Base-by-base conservation (phyloP, 208 protist genomes). In the Herpetomonas muscarum region DNA sequence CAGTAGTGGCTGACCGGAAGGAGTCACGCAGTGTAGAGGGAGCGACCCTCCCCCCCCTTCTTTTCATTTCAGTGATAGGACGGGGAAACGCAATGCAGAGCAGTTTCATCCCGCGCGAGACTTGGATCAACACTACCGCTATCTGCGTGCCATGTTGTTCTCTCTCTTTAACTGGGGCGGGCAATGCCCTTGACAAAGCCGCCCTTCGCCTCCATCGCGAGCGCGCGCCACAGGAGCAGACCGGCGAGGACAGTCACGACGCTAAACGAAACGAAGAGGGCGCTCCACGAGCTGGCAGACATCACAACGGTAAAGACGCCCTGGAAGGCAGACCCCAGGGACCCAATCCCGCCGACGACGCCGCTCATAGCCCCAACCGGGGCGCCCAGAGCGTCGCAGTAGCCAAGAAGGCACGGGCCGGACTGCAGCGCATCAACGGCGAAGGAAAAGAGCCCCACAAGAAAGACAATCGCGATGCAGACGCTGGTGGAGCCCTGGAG, bases 371-470 rank as follows among this genome's bases (percentile, higher is more conserved):
- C 41, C 22, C 72, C 72, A 0, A 61, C 41, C 1, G 62, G 57
- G 9, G 19, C 6, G 15, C 61, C 10, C 9, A 58, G 21, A 21
- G 24, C 9, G 29, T 74, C 72, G 19, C 56, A 25, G 37, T 61
- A 64, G 41, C 61, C 63, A 6, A 74, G 56, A 19, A 76, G 39
- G 47, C 55, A 67, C 19, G 69, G 28, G 15, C 69, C 64, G 7
- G 68, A 60, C 39, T 63, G 15, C 7, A 81, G 53, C n/a, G 74
- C 28, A 30, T 81, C 74, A 41, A 65, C 49, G 6, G 45, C 68
- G 55, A 81, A 81, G 19, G 67, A 36, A 56, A 81, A 81, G 49
- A 81, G 64, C 7, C 74, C 74, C 22, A 69, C 47, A 26, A 55
- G 24, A 17, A 54, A 1, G 12, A 66, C 58, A 10, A 51, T 13